A percentile compares a stretch with the other conserved stretches of the same genome.
These are phyloP conservation scores for Lippia alba DNA, from an alignment of 305 asterid genomes.

Conservation along the genomic window DNA sequence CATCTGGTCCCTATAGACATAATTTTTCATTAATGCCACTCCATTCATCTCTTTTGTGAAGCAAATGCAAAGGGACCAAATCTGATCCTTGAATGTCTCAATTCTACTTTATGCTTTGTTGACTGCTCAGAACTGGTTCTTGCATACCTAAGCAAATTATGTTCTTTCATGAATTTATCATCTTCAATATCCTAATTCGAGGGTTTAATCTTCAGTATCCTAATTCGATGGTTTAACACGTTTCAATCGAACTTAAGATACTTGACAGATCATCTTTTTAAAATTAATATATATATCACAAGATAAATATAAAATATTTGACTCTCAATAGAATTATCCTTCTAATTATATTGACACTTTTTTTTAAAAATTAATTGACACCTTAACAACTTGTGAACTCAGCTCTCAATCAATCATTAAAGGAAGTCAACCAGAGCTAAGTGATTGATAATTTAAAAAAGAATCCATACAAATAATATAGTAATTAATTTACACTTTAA, in stretches of 20 bases:
- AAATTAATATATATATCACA: no score
- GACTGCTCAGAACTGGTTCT: background rate
- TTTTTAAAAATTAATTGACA: background rate
- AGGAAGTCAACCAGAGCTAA: slow-evolving; percentile 6
- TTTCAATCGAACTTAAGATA: no score
- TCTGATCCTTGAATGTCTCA: background rate
- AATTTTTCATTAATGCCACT: background rate
- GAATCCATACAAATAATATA: background rate
- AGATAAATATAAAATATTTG: no score
- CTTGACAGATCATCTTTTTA: no score
- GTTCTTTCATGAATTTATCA: no score
- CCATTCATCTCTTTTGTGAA: background rate
- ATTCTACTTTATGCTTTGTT: slow-evolving; percentile 3
- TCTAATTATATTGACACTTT: no score
- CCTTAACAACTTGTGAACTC: background rate
- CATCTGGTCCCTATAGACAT: slow-evolving; percentile 18
- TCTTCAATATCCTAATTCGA: no score
- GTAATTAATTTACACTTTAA: background rate
- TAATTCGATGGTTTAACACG: no score
- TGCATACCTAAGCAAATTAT: no score
- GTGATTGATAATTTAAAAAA: background rate
- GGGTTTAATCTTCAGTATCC: no score
- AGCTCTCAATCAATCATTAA: background rate
- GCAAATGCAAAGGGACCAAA: background rate
- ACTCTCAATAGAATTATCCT: no score